Evolutionary conservation across 2,329 filamentous ascomycete genomes (phyloP).

Genomic region (Lecanoromycetidae sp.): DNA sequence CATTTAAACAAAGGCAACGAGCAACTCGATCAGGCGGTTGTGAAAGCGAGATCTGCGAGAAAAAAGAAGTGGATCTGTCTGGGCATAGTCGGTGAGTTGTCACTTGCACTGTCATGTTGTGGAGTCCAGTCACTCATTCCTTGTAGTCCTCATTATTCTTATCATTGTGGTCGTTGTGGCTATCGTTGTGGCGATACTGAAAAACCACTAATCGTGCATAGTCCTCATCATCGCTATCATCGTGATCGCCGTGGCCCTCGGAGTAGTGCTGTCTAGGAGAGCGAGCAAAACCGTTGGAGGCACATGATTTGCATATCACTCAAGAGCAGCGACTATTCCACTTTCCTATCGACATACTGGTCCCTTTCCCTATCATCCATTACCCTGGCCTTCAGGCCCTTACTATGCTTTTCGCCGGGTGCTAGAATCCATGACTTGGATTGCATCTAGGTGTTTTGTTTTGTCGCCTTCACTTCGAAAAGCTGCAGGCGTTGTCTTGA

Average conservation of each 20-base stretch:
- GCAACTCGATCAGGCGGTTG: constrained; percentile 69
- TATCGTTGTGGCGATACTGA: constrained; percentile 30
- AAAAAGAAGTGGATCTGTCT: constrained; percentile 98
- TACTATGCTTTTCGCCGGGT: neutral
- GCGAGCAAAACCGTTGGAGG: too few relatives aligned
- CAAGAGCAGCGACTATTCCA: too few relatives aligned
- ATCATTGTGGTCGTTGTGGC: constrained; percentile 39
- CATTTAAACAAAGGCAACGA: constrained; percentile 77
- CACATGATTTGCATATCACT: too few relatives aligned
- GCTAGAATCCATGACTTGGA: neutral
- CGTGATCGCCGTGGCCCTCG: too few relatives aligned
- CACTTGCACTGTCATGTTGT: neutral
- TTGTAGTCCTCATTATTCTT: constrained; percentile 41
- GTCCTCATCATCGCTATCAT: neutral
- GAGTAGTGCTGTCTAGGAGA: too few relatives aligned
- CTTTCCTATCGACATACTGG: constrained; percentile 1
- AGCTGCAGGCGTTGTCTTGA: neutral
- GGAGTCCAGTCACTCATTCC: constrained; percentile 8
- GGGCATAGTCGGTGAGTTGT: constrained; percentile 51
- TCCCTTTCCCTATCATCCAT: neutral
- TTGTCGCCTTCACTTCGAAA: constrained; percentile 5
- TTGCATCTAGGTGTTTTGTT: neutral
- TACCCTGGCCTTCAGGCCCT: neutral
- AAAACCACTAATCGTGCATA: neutral
- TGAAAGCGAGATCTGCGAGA: constrained; percentile 64